Conservation (phyloP, 2,329 filamentous ascomycete species). For the Aureobasidium sp. region DNA sequence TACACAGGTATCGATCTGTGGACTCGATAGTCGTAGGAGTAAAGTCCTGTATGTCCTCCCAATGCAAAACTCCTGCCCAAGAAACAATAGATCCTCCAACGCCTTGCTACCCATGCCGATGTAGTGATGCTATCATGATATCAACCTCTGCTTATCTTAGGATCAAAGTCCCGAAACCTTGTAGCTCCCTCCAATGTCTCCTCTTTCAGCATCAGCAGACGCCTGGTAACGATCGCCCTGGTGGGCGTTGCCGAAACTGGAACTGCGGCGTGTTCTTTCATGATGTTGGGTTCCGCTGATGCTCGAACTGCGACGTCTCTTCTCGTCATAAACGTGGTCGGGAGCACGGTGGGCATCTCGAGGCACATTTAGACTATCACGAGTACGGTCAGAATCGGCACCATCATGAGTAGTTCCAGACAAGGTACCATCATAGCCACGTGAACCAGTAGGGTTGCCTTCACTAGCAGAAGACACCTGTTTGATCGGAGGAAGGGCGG, state of each 20-base stretch:
- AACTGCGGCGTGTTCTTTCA: not conserved
- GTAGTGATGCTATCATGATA: not conserved
- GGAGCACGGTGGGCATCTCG: conserved; percentile 11
- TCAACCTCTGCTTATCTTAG: not conserved
- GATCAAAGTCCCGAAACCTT: conserved; percentile 14
- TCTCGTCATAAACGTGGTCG: conserved; percentile 11
- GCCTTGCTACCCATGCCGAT: not conserved
- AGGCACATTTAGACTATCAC: conserved; percentile 13
- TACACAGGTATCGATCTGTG: not conserved
- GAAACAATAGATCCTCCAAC: conserved; percentile 5
- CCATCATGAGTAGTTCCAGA: conserved; percentile 12
- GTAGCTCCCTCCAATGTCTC: conserved; percentile 13
- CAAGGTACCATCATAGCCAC: conserved; percentile 6
- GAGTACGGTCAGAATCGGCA: conserved; percentile 13
- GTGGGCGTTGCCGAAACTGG: not conserved
- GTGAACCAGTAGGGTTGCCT: not conserved
- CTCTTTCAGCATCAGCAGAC: conserved; percentile 9
- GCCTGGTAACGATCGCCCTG: conserved; percentile 9
- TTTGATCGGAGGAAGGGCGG: not conserved
- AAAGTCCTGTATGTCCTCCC: not conserved
- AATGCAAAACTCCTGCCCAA: not conserved
- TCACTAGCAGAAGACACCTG: not conserved
- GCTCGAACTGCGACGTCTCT: conserved; percentile 5
- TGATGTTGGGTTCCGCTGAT: not conserved
- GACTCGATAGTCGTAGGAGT: not conserved